Percentiles rank a stretch among this genome's conserved stretches.
These are phyloP conservation scores for Scheffersomyces stambukii DNA, from an alignment of 1,139 yeast species.

Conservation along the genomic window DNA sequence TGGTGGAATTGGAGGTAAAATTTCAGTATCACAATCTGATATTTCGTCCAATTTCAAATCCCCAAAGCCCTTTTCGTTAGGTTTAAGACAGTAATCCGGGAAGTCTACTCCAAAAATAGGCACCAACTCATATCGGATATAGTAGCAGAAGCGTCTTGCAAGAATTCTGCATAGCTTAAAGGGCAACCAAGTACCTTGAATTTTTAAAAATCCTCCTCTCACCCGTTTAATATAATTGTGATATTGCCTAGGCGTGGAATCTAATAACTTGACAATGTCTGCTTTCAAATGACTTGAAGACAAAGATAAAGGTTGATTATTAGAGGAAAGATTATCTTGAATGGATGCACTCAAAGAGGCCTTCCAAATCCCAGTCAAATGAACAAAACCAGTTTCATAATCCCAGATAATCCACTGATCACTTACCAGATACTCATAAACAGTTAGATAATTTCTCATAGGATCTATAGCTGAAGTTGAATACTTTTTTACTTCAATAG, in stretches of 20 bases:
- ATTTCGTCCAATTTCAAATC: constrained; percentile 45
- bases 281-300: constrained; percentile 60
- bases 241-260: constrained; percentile 65
- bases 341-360: constrained; percentile 39
- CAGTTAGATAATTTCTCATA: constrained; percentile 62
- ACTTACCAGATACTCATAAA: constrained; percentile 65
- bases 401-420: constrained; percentile 83
- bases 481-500: constrained; percentile 57
- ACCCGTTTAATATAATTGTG: constrained; percentile 67
- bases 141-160: constrained; percentile 74
- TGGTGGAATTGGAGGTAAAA: constrained; percentile 4
- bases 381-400: constrained; percentile 81
- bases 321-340: constrained; percentile 5
- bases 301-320: constrained; percentile 47
- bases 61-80: constrained; percentile 67
- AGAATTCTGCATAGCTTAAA: constrained; percentile 61
- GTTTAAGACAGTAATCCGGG: constrained; percentile 65
- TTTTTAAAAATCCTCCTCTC: constrained; percentile 87
- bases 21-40: constrained; percentile 14
- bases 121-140: constrained; percentile 69
- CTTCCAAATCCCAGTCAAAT: constrained; percentile 90
- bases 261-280: constrained; percentile 70
- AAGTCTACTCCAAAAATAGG: constrained; percentile 79
- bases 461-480: constrained; percentile 64
- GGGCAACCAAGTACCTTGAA: constrained; percentile 96